Percentiles rank a stretch among this genome's conserved stretches.
phyloP scores from a whole-genome alignment of 2,329 filamentous ascomycete species.

The Fusarium equiseti region DNA sequence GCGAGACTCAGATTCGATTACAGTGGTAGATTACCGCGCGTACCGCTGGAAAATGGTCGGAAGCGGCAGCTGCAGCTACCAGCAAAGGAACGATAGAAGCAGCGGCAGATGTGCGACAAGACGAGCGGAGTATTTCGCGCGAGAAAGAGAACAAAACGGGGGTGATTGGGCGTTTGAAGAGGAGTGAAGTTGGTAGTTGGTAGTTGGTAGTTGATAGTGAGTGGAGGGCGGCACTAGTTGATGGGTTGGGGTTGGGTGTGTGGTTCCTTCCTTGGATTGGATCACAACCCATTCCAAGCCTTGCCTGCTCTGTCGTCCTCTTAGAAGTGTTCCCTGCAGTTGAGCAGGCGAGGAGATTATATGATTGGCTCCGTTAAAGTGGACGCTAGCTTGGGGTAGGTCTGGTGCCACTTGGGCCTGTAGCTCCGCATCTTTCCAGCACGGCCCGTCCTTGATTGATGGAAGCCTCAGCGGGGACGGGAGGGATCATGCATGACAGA shows the following conservation, averaged over 20 bases:
- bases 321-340: conserved; percentile 11
- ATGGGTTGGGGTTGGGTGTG: conserved; percentile 45
- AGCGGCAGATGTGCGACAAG: conserved; percentile 15
- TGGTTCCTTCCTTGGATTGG: conserved; percentile 38
- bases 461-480: conserved; percentile 36
- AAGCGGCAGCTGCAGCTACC: conserved; percentile 10
- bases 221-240: conserved; percentile 44
- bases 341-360: conserved; percentile 42
- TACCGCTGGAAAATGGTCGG: conserved; percentile 49
- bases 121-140: conserved; percentile 30
- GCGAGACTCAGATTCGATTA: conserved; percentile 1
- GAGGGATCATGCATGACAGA: conserved; percentile 42
- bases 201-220: conserved; percentile 44
- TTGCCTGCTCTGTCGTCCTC: conserved; percentile 32
- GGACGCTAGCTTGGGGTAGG: conserved; percentile 30
- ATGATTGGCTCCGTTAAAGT: conserved; percentile 50
- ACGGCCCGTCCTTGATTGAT: conserved; percentile 36
- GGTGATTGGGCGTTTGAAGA: conserved; percentile 40
- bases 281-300: conserved; percentile 34
- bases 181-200: conserved; percentile 48
- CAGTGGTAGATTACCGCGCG: conserved; percentile 46
- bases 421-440: conserved; percentile 36
- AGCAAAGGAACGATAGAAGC: not conserved
- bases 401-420: conserved; percentile 31
- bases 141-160: conserved; percentile 37